phyloP scores from a whole-genome alignment of 768 basidiomycete species.

The Exidia glandulosa region DNA sequence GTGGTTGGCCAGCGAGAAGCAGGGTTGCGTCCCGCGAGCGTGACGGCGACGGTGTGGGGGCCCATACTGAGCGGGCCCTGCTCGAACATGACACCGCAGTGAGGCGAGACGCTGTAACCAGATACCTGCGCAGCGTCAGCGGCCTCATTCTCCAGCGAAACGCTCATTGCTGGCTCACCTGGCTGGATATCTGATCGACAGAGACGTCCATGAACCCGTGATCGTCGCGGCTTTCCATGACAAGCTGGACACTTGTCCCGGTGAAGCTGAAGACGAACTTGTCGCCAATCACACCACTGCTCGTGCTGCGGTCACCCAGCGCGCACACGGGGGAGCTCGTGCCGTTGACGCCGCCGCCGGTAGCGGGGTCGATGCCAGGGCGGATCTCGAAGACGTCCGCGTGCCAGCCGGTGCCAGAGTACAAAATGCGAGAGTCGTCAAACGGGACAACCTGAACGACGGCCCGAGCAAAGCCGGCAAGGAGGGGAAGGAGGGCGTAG shows the following conservation, averaged over 20 bases:
- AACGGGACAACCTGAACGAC: neutral
- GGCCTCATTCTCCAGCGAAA: too few species aligned
- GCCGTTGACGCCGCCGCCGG: neutral
- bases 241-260: neutral
- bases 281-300: neutral
- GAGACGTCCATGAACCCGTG: neutral
- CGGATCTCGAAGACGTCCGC: neutral
- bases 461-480: too few species aligned
- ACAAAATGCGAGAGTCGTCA: neutral
- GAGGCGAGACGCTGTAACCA: neutral
- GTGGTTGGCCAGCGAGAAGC: neutral
- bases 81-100: neutral
- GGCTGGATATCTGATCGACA: neutral
- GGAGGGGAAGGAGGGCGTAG: too few species aligned
- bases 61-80: neutral
- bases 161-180: too few species aligned
- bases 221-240: neutral
- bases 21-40: neutral
- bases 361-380: neutral
- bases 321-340: neutral
- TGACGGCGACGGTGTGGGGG: neutral
- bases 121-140: too few species aligned
- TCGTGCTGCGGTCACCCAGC: neutral
- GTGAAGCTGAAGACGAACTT: neutral
- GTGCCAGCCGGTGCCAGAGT: neutral